Evolutionary conservation across 768 basidiomycete genomes (phyloP).

Genomic region (Hericium coralloides): DNA sequence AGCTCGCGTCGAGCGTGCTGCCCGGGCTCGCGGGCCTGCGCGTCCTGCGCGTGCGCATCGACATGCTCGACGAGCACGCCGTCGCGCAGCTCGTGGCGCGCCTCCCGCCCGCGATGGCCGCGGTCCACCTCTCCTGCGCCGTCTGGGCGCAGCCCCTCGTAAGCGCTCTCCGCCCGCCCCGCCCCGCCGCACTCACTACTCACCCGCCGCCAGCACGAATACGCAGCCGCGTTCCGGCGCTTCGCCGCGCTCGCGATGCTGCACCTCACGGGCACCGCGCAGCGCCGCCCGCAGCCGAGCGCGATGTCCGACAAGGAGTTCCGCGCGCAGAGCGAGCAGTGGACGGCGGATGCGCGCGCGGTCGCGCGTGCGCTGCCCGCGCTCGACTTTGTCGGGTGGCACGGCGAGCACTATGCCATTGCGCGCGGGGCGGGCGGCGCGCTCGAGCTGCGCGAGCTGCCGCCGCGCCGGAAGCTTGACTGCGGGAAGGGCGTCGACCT

Average conservation of each 20-base stretch:
- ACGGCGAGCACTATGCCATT: slow-evolving; percentile 62
- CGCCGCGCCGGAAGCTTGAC: slow-evolving; percentile 45
- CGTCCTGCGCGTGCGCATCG: slow-evolving; percentile 50
- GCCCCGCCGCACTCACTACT: background rate
- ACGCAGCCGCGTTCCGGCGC: slow-evolving; percentile 35
- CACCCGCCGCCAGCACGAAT: slow-evolving; percentile 35
- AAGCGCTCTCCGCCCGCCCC: slow-evolving; percentile 13
- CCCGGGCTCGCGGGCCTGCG: slow-evolving; percentile 43
- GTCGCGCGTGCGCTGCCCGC: slow-evolving; percentile 42
- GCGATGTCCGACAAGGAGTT: slow-evolving; percentile 53
- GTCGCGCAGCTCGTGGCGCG: slow-evolving; percentile 28
- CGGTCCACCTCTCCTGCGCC: slow-evolving; percentile 42
- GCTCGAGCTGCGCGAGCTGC: slow-evolving; percentile 52
- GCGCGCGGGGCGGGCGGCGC: slow-evolving; percentile 27
- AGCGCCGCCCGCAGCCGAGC: slow-evolving; percentile 45
- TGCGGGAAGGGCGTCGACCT: slow-evolving; percentile 61
- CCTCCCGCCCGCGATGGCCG: slow-evolving; percentile 34
- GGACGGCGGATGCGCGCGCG: slow-evolving; percentile 40
- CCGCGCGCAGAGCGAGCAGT: slow-evolving; percentile 45
- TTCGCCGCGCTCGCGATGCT: slow-evolving; percentile 51
- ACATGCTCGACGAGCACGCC: slow-evolving; percentile 33
- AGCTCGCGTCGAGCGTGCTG: slow-evolving; percentile 41
- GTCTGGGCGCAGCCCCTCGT: slow-evolving; percentile 45
- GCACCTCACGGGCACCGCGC: slow-evolving; percentile 41
- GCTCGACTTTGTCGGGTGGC: slow-evolving; percentile 65